Conservation (phyloP, 805 yeast genomes). For the Saccharomycopsis lassenensis region DNA sequence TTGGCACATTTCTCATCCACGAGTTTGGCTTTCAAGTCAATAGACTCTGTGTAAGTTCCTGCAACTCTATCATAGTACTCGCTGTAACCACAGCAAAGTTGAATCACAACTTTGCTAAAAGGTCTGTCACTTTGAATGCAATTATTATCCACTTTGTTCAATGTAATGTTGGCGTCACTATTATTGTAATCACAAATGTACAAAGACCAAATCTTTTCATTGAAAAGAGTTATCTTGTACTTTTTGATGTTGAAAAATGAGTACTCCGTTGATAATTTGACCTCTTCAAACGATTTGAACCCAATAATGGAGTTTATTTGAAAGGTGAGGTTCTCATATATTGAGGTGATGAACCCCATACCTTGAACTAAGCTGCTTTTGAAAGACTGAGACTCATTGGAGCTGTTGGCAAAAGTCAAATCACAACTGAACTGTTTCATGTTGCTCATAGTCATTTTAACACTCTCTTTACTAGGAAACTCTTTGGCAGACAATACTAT, state of each 20-base stretch:
- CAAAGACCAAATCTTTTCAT: constrained; percentile 40
- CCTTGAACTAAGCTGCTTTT: constrained; percentile 36
- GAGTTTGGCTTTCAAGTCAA: constrained; percentile 41
- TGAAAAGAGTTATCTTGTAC: constrained; percentile 42
- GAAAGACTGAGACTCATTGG: constrained; percentile 26
- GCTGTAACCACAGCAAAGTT: constrained; percentile 40
- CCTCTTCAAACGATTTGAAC: constrained; percentile 27
- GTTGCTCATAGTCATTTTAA: constrained; percentile 33
- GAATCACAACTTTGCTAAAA: constrained; percentile 39
- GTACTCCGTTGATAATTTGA: constrained; percentile 27
- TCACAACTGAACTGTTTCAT: constrained; percentile 27
- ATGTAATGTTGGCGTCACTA: constrained; percentile 21
- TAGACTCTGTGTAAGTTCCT: constrained; percentile 50
- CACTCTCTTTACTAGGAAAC: constrained; percentile 24
- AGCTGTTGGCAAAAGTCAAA: constrained; percentile 33
- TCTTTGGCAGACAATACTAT: constrained; percentile 38
- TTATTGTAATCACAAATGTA: constrained; percentile 31
- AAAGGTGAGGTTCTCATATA: constrained; percentile 37
- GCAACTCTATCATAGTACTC: constrained; percentile 52
- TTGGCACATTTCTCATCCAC: constrained; percentile 34
- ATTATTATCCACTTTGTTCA: constrained; percentile 27
- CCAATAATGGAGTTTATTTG: constrained; percentile 37
- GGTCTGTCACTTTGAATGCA: constrained; percentile 27
- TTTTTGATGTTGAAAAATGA: constrained; percentile 31
- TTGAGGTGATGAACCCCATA: constrained; percentile 45